Evolutionary conservation across 202 grass and related monocot genomes (phyloP).

Genomic region (Saccharum hybrid): DNA sequence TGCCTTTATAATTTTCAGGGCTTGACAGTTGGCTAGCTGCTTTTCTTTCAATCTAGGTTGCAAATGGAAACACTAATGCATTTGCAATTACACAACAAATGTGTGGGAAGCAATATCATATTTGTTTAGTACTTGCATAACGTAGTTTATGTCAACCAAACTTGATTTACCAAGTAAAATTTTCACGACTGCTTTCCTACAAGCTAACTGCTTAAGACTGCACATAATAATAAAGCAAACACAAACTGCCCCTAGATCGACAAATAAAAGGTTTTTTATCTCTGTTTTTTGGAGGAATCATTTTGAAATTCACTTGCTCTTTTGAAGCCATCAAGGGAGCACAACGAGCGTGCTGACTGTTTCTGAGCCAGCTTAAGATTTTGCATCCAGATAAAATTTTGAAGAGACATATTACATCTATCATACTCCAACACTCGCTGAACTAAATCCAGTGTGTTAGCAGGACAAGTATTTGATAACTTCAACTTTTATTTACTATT

Average conservation of each 20-base stretch:
- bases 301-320: neutral
- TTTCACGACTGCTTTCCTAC: neutral
- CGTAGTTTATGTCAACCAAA: neutral
- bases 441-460: neutral
- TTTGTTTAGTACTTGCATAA: neutral
- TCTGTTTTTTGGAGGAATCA: neutral
- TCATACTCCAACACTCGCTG: neutral
- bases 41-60: constrained; percentile 11
- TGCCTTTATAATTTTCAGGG: too few species aligned
- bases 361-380: neutral
- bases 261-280: neutral
- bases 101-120: neutral
- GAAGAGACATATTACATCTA: neutral
- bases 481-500: neutral
- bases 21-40: neutral
- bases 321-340: neutral
- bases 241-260: neutral
- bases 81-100: neutral
- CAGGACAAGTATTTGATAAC: neutral
- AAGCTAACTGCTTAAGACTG: neutral
- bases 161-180: neutral
- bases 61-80: neutral
- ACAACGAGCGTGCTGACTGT: neutral
- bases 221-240: neutral
- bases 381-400: neutral